These are phyloP conservation scores for Zoysia matrella DNA, from an alignment of 202 grass and related monocot genomes.

Conservation along the genomic window DNA sequence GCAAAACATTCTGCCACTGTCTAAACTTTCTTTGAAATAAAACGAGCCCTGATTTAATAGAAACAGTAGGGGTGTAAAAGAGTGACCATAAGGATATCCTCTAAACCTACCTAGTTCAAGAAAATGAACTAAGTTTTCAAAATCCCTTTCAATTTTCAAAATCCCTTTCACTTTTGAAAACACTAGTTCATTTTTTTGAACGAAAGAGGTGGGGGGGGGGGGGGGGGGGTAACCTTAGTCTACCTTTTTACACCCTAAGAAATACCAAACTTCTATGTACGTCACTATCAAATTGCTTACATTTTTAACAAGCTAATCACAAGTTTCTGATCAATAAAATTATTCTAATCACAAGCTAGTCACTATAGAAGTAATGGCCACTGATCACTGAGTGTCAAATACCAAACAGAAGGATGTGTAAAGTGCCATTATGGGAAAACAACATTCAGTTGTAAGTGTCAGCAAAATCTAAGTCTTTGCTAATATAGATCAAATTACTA, in stretches of 20 bases:
- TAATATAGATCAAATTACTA: constrained; percentile 4
- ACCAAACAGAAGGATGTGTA: background rate
- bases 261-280: too few relatives aligned
- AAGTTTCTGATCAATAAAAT: background rate
- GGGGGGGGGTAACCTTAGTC: too few relatives aligned
- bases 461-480: background rate
- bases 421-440: background rate
- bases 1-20: background rate
- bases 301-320: background rate
- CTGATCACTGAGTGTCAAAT: background rate
- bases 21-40: background rate
- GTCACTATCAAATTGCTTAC: too few relatives aligned
- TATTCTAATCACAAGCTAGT: background rate
- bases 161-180: too few relatives aligned
- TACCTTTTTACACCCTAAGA: too few relatives aligned
- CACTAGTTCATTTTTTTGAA: too few relatives aligned
- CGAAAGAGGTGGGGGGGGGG: too few relatives aligned
- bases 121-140: too few relatives aligned
- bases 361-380: background rate
- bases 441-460: background rate
- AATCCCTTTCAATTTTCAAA: too few relatives aligned
- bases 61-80: background rate
- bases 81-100: too few relatives aligned
- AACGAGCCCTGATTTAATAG: background rate
- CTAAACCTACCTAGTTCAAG: too few relatives aligned